Conservation (phyloP, 2,329 filamentous ascomycete species). For the Microdochium nivale region DNA sequence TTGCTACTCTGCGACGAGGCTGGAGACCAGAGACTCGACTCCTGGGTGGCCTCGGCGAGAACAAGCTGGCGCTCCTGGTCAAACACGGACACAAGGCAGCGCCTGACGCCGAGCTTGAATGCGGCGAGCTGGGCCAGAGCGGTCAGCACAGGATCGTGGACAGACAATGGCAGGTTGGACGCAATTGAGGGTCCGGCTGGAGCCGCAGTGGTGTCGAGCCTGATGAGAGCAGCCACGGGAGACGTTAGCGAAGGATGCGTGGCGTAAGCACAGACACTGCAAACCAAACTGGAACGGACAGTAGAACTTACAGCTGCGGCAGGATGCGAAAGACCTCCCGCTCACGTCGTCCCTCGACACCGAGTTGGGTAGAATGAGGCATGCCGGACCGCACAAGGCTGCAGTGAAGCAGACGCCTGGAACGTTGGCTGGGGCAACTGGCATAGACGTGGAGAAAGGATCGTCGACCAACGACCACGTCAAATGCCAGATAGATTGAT, state of each 20-base stretch:
- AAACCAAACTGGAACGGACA: no score
- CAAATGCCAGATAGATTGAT: no score
- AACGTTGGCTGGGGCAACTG: no score
- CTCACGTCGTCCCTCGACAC: not conserved
- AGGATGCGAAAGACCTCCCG: not conserved
- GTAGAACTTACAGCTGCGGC: not conserved
- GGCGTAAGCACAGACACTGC: no score
- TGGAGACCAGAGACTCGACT: slow-evolving; percentile 21
- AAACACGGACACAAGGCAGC: slow-evolving; percentile 41
- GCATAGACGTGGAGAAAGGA: no score
- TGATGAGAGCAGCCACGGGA: not conserved
- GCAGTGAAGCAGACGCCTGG: no score
- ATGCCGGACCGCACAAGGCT: no score
- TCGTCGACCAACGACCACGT: no score
- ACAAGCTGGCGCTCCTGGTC: slow-evolving; percentile 38
- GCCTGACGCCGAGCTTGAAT: slow-evolving; percentile 29
- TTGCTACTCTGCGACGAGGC: not conserved
- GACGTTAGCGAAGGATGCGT: no score
- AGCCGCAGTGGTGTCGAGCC: not conserved
- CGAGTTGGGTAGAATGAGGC: no score
- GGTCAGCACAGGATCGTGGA: slow-evolving; percentile 30
- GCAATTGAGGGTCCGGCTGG: not conserved
- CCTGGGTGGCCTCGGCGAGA: slow-evolving; percentile 39
- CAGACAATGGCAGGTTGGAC: not conserved
- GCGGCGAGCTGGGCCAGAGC: slow-evolving; percentile 40